Conservation (phyloP, 2,329 filamentous ascomycete genomes). For the Thielaviopsis populi region DNA sequence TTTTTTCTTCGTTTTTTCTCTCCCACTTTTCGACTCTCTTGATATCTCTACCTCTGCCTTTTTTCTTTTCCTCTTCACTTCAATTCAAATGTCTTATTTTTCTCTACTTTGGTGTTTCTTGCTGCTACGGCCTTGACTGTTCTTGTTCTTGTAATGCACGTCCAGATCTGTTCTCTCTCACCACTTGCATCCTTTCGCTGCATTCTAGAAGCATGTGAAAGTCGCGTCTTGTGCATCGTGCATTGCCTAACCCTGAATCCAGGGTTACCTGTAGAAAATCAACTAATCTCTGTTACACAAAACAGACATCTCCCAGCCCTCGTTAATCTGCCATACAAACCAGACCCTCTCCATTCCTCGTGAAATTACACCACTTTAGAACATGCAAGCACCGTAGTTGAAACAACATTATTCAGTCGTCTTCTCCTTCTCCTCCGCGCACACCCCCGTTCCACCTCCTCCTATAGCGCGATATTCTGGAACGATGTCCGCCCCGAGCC, state of each 20-base stretch:
- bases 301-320: background rate
- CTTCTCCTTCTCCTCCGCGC: background rate
- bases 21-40: background rate
- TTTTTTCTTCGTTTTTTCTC: background rate
- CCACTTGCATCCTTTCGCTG: too few species aligned
- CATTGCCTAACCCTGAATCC: background rate
- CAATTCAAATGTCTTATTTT: background rate
- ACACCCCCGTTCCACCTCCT: background rate
- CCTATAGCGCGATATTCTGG: slow-evolving; percentile 15
- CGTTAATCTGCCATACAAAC: too few species aligned
- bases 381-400: background rate
- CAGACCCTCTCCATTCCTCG: too few species aligned
- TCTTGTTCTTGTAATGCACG: background rate
- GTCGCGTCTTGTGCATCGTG: background rate
- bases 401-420: background rate
- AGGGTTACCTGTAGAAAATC: background rate
- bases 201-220: background rate
- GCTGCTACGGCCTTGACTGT: background rate
- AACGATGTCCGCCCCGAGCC: slow-evolving; percentile 9
- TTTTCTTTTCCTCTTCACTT: background rate
- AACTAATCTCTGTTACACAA: background rate
- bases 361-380: background rate
- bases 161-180: background rate
- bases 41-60: background rate
- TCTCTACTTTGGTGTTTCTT: background rate